Evolutionary conservation across 2,329 filamentous ascomycete species (phyloP), one percentile per base, ranked within the genome.

Genomic region (Curvularia lunata): DNA sequence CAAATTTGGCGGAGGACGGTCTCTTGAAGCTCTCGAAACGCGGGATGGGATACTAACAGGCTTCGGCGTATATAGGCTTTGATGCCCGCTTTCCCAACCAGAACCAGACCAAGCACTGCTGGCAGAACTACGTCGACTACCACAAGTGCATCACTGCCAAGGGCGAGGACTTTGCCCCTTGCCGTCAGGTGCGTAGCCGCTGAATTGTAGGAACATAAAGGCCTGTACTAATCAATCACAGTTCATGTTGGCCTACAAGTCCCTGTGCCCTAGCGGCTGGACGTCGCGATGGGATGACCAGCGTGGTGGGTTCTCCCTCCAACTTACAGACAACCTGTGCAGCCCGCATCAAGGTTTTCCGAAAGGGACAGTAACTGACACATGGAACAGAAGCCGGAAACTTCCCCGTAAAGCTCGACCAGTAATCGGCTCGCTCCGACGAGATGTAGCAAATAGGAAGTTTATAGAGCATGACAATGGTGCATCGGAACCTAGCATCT

Each of bases 61-160:
- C 63, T 64, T 50, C 55, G 59, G 59, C 64, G 66, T 64, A 59
- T 49, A 52, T 66, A 97, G 95, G 95, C 85, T 96, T 96, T 85
- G 95, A 99, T 80, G 95, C 95, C 82, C 94, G 95, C 81, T 99
- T 98, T 85, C 95, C 95, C 77, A 97, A 99, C 86, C 84, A 88
- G 85, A 99, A 99, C 85, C 91, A 95, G 81, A 88, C 93, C 83
- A 97, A 97, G 90, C 93, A 99, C 88, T 99, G 95, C 91, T 99
- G 95, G 95, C 96, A 99, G 82, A 99, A 99, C 88, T 99, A 99
- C 84, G 95, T 99, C 84, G 95, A 99, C 83, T 98, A 99, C 87
- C 91, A 99, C 89, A 99, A 99, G 88, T 99, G 95, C 86, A 92
- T 97, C 82, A 85, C 89, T 78, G 94, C 93, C 83, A 98, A 98